These are phyloP conservation scores for Xylaria scruposa DNA, from an alignment of 495 filamentous ascomycete species.

Conservation along the genomic window DNA sequence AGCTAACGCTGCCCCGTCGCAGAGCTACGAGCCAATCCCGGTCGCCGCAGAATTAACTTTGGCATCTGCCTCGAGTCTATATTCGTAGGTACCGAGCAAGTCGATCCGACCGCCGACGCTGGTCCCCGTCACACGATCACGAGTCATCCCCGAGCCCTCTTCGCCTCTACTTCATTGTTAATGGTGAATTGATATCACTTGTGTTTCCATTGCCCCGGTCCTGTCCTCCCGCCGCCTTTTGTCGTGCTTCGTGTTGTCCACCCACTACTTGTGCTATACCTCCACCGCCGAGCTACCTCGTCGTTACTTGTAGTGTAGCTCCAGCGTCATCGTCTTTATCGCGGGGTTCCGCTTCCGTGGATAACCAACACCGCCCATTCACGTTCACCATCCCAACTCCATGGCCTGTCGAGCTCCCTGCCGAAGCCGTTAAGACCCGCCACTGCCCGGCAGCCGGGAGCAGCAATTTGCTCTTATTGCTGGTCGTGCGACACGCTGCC, in stretches of 20 bases:
- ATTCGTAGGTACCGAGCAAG: constrained; percentile 14
- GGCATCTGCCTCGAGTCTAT: constrained; percentile 7
- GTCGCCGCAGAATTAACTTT: constrained; percentile 5
- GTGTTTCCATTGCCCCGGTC: not conserved
- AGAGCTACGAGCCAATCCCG: constrained; percentile 18
- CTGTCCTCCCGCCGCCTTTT: not conserved
- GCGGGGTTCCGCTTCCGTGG: constrained; percentile 25
- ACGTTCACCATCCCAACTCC: constrained; percentile 13
- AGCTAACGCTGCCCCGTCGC: constrained; percentile 2
- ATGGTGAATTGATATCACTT: not conserved
- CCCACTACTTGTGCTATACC: not conserved
- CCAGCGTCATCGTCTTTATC: constrained; percentile 19
- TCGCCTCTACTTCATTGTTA: not conserved
- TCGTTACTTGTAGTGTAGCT: constrained; percentile 11
- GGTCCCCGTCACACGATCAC: constrained; percentile 23
- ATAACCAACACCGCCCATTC: constrained; percentile 14
- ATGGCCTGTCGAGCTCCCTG: constrained; percentile 27
- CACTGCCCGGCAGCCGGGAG: constrained; percentile 1
- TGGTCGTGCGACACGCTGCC: constrained; percentile 24
- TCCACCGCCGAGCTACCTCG: constrained; percentile 7
- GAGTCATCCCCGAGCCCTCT: constrained; percentile 18
- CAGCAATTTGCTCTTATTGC: constrained; percentile 14
- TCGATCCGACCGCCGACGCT: constrained; percentile 15
- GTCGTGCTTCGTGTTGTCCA: not conserved
- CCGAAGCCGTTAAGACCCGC: constrained; percentile 18